Evolutionary conservation across 345 rosid species (phyloP).

Genomic region (Mangifera indica): DNA sequence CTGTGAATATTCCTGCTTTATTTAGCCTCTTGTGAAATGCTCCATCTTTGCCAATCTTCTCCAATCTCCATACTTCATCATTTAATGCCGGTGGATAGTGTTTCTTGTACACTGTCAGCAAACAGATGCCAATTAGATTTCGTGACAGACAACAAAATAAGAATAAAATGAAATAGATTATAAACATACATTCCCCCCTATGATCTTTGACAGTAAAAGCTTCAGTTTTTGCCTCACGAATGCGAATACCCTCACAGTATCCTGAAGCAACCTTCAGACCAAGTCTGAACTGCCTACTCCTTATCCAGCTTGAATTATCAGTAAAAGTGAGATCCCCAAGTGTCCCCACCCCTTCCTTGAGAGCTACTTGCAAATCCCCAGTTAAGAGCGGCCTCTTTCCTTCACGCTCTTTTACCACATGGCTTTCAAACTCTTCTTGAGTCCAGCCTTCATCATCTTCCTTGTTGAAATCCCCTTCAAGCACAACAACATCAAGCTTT

Average conservation of each 20-base stretch:
- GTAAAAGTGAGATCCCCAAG: constrained; percentile 87
- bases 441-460: constrained; percentile 96
- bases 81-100: constrained; percentile 88
- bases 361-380: constrained; percentile 83
- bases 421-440: constrained; percentile 88
- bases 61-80: constrained; percentile 98
- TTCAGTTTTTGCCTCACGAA: constrained; percentile 97
- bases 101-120: constrained; percentile 87
- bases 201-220: constrained; percentile 97
- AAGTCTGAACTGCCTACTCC: constrained; percentile 94
- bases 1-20: constrained; percentile 41
- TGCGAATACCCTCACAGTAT: constrained; percentile 70
- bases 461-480: constrained; percentile 90
- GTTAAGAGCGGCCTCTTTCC: constrained; percentile 92
- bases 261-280: constrained; percentile 81
- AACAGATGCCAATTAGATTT: not conserved
- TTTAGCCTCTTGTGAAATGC: constrained; percentile 90
- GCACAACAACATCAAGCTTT: constrained; percentile 84
- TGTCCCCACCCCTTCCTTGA: constrained; percentile 98
- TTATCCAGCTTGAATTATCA: constrained; percentile 98
- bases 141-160: not conserved
- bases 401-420: constrained; percentile 90
- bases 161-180: not conserved
- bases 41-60: constrained; percentile 98
- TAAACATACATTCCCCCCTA: constrained; percentile 80